Evolutionary conservation across 1,284 basidiomycete genomes (phyloP).

Genomic region (Cryptococcus jaspeensis): DNA sequence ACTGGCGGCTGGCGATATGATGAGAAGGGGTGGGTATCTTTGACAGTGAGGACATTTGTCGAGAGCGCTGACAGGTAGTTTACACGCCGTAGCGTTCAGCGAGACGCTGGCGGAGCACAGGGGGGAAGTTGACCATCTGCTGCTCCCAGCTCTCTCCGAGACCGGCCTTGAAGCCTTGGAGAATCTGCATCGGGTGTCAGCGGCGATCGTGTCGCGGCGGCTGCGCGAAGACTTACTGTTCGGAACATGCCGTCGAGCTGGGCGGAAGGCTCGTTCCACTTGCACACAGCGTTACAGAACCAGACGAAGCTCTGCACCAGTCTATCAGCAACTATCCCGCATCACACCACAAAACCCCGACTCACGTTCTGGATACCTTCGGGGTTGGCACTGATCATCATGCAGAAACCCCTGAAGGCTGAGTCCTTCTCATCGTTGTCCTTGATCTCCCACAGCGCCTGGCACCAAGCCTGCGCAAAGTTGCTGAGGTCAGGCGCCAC

Average conservation of each 20-base stretch:
- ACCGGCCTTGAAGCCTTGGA: constrained; percentile 49
- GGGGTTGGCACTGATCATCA: constrained; percentile 91
- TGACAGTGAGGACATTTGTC: neutral
- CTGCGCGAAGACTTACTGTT: constrained; percentile 49
- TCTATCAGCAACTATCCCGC: constrained; percentile 1
- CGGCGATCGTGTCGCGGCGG: too few relatives aligned
- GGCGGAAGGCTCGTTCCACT: constrained; percentile 84
- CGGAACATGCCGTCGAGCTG: constrained; percentile 91
- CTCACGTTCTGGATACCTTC: constrained; percentile 80
- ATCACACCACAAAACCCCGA: constrained; percentile 9
- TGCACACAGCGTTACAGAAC: constrained; percentile 96
- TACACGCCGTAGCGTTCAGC: constrained; percentile 50
- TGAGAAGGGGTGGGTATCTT: neutral
- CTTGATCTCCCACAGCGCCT: constrained; percentile 95
- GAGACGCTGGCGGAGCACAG: constrained; percentile 45
- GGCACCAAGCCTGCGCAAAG: constrained; percentile 96
- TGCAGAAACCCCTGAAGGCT: constrained; percentile 97
- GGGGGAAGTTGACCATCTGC: constrained; percentile 40
- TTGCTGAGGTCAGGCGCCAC: constrained; percentile 87
- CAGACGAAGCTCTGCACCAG: constrained; percentile 72
- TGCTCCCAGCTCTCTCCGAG: constrained; percentile 46
- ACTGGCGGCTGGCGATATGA: neutral
- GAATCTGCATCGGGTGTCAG: constrained; percentile 24
- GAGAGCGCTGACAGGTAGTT: neutral
- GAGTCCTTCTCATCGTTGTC: constrained; percentile 99